Evolutionary conservation across 208 protist species (phyloP), one percentile per base, ranked within the genome.

Genomic region (Trypanosoma melophagium): DNA sequence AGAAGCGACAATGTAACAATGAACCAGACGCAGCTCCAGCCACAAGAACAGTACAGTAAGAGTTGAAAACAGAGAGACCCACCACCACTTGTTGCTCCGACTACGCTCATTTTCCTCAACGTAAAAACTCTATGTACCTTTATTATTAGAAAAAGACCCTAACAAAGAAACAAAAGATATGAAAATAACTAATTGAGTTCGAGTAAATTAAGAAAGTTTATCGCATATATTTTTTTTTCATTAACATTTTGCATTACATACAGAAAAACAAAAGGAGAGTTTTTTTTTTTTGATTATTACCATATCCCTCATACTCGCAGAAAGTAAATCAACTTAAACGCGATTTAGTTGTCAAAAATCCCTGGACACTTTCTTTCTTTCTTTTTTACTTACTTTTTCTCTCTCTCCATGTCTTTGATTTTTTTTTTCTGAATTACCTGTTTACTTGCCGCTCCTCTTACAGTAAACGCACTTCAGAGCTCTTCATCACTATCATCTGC

Each of bases 1-100:
- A 93, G 73, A 55, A 90, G 69, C 19, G 69, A 60, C 16, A 90
- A 31, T 16, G 84, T 90, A 4, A 86, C 31, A 47, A 89, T 53
- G 54, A 84, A 79, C 87, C 83, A 90, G 16, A 83, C 31, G 17
- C 70, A 50, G 21, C 76, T 69, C 66, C 73, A 89, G 1, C 61
- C 61, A 51, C 74, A 28, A 22, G 75, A 83, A 19, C 65, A 45
- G 16, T 83, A 66, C 4, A 87, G 63, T 1, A 76, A 17, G 0
- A 89, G 66, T 16, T 93, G 87, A 75, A 85, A 89, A n/a, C 62
- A 66, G 53, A 89, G 76, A 22, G 81, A 88, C 13, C 74, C 68
- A 17, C 75, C 72, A 14, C 79, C 66, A 16, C 47, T 67, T 17
- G 64, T 68, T 24, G 60, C 0, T 14, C 3, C 51, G 19, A 42